Conservation (phyloP, 371 early-diverging fungal species). For the Zopfochytrium polystomum region DNA sequence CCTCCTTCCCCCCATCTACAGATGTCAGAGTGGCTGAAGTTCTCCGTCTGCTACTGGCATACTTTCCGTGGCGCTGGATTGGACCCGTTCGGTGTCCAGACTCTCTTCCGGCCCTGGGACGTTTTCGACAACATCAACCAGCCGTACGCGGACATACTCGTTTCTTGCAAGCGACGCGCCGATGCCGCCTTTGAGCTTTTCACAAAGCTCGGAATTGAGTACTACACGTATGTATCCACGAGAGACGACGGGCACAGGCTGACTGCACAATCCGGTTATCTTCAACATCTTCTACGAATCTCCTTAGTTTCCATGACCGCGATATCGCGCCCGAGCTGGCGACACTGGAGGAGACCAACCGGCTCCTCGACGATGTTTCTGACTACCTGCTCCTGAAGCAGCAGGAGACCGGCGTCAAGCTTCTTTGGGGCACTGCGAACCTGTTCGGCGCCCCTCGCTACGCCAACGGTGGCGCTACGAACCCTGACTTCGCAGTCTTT, state of each 20-base stretch:
- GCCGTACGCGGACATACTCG: constrained; percentile 10
- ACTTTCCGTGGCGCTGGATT: constrained; percentile 21
- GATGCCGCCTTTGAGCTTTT: constrained; percentile 38
- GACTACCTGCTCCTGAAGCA: constrained; percentile 35
- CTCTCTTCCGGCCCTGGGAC: constrained; percentile 29
- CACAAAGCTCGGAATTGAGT: constrained; percentile 32
- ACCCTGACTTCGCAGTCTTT: constrained; percentile 27
- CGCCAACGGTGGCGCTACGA: constrained; percentile 14
- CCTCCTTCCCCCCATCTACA: too few relatives aligned
- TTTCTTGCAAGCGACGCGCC: constrained; percentile 17
- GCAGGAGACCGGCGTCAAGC: constrained; percentile 34
- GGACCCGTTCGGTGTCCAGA: constrained; percentile 32
- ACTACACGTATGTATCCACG: too few relatives aligned
- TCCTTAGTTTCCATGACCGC: constrained; percentile 40
- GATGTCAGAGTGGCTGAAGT: constrained; percentile 30
- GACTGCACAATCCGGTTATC: too few relatives aligned
- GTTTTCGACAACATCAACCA: constrained; percentile 2
- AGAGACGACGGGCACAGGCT: too few relatives aligned
- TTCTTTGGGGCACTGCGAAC: constrained; percentile 40
- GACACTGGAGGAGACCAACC: constrained; percentile 21
- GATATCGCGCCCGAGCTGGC: constrained; percentile 29
- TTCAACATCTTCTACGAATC: too few relatives aligned
- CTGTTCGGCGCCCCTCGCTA: constrained; percentile 19
- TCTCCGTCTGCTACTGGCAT: constrained; percentile 35
- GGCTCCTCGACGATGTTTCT: constrained; percentile 26